These are phyloP conservation scores for Pythium aquatile DNA, from an alignment of 352 stramenopile genomes.

Conservation along the genomic window DNA sequence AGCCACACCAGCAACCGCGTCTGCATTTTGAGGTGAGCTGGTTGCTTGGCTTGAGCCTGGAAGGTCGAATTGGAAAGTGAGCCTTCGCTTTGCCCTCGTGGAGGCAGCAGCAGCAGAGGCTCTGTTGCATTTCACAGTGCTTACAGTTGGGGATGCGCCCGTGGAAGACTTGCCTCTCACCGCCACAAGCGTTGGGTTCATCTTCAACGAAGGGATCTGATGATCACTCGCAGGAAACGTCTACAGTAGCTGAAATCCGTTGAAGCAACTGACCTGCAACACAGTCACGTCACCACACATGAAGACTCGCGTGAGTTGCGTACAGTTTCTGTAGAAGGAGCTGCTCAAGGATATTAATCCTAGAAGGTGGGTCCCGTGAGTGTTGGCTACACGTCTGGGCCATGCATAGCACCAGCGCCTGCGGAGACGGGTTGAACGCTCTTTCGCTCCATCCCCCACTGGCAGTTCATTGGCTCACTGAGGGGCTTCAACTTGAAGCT, in stretches of 20 bases:
- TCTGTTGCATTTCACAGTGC: no score
- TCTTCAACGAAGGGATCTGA: conserved; percentile 1
- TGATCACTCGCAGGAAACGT: neutral
- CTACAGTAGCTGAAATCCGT: neutral
- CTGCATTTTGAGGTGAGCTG: neutral
- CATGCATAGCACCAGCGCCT: no score
- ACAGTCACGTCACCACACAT: no score
- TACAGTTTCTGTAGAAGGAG: no score
- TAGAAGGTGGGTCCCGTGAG: no score
- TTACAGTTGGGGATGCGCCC: neutral
- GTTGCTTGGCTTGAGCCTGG: neutral
- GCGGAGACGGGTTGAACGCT: no score
- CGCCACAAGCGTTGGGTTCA: conserved; percentile 1
- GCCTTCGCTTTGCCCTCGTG: neutral
- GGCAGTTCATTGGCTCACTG: neutral
- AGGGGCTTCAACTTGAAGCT: neutral
- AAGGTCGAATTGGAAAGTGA: neutral
- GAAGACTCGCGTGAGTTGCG: no score
- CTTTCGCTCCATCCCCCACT: no score
- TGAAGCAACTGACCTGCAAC: no score
- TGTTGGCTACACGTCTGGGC: no score
- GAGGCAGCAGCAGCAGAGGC: no score
- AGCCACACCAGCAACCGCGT: neutral
- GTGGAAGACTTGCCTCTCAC: neutral
- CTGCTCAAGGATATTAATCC: no score